Base-by-base conservation (phyloP, 257 asterid species). In the Prunella vulgaris region DNA sequence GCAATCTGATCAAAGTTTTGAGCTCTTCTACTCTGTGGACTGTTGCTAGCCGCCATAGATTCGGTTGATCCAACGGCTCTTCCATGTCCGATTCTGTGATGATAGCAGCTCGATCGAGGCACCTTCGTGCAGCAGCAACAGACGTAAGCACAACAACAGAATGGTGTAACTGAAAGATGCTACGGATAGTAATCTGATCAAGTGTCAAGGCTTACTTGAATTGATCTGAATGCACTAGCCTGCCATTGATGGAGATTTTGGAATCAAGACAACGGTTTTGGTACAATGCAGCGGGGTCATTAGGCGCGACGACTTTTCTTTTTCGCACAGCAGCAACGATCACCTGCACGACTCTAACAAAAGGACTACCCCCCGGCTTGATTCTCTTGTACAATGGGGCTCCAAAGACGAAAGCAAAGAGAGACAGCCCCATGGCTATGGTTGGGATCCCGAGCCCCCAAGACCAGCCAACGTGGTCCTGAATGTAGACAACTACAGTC, bases 391-490 rank as follows among this genome's bases (percentile, higher is more conserved):
- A 93, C 71, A 85, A 76, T 9, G 86, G 83, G 6, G 85, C 37
- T 0, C 96, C 98, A 1, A 80, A 2, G 10, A 87, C 15, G 74
- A 93, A 90, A 4, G 61, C 84, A 0, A 88, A 14, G 35, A 84
- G 77, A 0, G 97, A 88, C 10, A 87, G 35, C 0, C 65, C 92
- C 87, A 93, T 80, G 37, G 95, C 92, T 5, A 87, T 83, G 27
- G 98, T 93, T 1, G 97, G 96, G 27, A 93, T 84, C 1, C 97
- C 95, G 13, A 93, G 90, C 1, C 97, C 98, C 97, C 92, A 90
- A 18, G 83, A 90, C 98, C 98, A 93, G 20, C 93, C 72, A 9
- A 85, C 79, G 20, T 90, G 78, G 69, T 93, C 98, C 82, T 93
- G 97, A 76, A 93, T 75, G 58, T 93, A 93, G 27, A 90, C 98